Conservation (phyloP, 805 yeast genomes). For the Wickerhamiella alocasiicola region DNA sequence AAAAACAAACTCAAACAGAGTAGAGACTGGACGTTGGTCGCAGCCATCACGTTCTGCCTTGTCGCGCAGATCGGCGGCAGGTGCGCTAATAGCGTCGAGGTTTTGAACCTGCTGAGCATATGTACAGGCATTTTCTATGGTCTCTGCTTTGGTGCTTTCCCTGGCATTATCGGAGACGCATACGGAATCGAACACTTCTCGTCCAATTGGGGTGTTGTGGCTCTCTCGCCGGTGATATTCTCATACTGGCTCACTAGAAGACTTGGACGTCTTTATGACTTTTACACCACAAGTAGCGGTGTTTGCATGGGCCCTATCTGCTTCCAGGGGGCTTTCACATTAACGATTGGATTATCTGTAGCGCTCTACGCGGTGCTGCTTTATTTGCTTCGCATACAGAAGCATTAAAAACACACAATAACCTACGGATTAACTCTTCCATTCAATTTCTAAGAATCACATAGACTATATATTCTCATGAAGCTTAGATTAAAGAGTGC, state of each 20-base stretch:
- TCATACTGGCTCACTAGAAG: slow-evolving; percentile 46
- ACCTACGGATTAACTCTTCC: too few species aligned
- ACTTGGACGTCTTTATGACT: slow-evolving; percentile 55
- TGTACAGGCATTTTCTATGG: slow-evolving; percentile 63
- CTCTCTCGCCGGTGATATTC: slow-evolving; percentile 52
- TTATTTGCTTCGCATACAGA: background rate
- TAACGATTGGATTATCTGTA: slow-evolving; percentile 14
- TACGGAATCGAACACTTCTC: slow-evolving; percentile 60
- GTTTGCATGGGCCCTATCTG: slow-evolving; percentile 11
- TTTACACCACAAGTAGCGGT: slow-evolving; percentile 24
- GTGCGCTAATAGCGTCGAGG: background rate
- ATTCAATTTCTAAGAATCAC: too few species aligned
- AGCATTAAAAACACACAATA: too few species aligned
- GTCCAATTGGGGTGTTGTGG: slow-evolving; percentile 62
- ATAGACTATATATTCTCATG: background rate
- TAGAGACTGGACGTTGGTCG: slow-evolving; percentile 41
- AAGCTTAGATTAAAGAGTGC: background rate
- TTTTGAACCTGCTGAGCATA: slow-evolving; percentile 40
- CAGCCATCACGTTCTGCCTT: slow-evolving; percentile 39
- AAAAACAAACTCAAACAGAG: slow-evolving; percentile 32
- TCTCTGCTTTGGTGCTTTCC: slow-evolving; percentile 55
- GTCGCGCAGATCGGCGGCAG: slow-evolving; percentile 34
- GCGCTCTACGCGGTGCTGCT: slow-evolving; percentile 10
- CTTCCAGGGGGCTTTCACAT: slow-evolving; percentile 16
- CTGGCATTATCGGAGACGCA: slow-evolving; percentile 61